Evolutionary conservation across 345 rosid species (phyloP).

Genomic region (Populus euphratica): DNA sequence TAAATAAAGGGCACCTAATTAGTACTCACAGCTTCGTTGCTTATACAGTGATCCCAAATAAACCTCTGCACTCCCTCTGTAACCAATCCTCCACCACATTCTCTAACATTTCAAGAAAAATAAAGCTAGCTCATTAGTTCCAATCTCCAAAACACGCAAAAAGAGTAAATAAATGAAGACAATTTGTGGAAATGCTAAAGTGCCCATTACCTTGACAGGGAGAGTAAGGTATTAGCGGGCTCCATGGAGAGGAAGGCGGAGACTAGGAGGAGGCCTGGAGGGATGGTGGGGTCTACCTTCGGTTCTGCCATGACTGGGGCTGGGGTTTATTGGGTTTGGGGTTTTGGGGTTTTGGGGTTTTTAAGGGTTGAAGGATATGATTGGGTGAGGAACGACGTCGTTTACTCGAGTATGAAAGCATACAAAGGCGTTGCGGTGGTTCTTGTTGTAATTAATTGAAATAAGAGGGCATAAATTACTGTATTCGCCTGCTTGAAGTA

Average conservation of each 20-base stretch:
- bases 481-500: too few relatives aligned
- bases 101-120: slow-evolving; percentile 24
- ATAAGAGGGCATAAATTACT: too few relatives aligned
- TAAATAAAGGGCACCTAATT: background rate
- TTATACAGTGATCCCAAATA: slow-evolving; percentile 59
- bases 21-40: slow-evolving; percentile 44
- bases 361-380: background rate
- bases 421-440: too few relatives aligned
- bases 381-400: too few relatives aligned
- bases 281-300: slow-evolving; percentile 18
- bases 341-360: background rate
- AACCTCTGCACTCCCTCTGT: slow-evolving; percentile 60
- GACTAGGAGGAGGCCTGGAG: slow-evolving; percentile 43
- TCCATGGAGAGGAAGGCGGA: slow-evolving; percentile 84
- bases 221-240: slow-evolving; percentile 44
- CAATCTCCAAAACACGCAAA: background rate
- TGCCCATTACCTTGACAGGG: slow-evolving; percentile 48
- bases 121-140: background rate
- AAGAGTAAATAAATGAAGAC: background rate
- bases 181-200: background rate
- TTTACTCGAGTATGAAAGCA: too few relatives aligned
- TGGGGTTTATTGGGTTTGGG: background rate
- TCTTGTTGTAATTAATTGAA: too few relatives aligned
- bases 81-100: slow-evolving; percentile 55
- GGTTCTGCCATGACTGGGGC: background rate